Conservation (phyloP, 1,284 basidiomycete genomes). For the Heterobasidion parviporum region DNA sequence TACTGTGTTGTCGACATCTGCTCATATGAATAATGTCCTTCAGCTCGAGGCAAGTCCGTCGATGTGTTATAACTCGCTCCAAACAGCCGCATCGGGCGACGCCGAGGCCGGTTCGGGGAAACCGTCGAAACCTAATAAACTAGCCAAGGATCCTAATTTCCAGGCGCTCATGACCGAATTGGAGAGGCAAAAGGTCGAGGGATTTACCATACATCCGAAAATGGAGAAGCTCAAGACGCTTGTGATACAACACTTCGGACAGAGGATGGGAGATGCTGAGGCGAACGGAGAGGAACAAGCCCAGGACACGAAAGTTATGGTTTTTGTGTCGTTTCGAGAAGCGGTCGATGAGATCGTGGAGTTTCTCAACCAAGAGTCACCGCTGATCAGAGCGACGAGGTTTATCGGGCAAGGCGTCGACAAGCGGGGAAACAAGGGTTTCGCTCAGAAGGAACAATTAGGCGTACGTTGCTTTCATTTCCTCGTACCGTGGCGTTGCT, state of each 20-base stretch:
- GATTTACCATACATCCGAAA: conserved; percentile 81
- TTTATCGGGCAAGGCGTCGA: conserved; percentile 92
- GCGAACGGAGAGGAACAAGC: conserved; percentile 26
- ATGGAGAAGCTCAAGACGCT: conserved; percentile 79
- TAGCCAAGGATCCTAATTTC: conserved; percentile 52
- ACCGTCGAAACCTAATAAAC: conserved; percentile 26
- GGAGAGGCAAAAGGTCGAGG: conserved; percentile 40
- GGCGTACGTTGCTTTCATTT: conserved; percentile 39
- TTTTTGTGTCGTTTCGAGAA: conserved; percentile 87
- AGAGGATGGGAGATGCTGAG: conserved; percentile 42
- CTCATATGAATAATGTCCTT: not conserved
- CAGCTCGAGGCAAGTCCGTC: conserved; percentile 77
- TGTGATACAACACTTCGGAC: conserved; percentile 74
- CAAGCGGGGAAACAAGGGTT: conserved; percentile 80
- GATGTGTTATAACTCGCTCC: conserved; percentile 68
- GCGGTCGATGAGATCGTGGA: conserved; percentile 90
- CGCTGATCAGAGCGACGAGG: conserved; percentile 68
- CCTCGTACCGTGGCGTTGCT: not conserved
- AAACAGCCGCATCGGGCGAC: conserved; percentile 27
- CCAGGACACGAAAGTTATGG: conserved; percentile 75
- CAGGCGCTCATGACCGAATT: conserved; percentile 57
- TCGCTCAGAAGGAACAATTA: conserved; percentile 88
- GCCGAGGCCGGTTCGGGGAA: conserved; percentile 26
- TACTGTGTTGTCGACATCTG: not conserved
- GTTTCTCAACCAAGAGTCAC: conserved; percentile 62